phyloP scores from a whole-genome alignment of 768 basidiomycete genomes.

The Rhodotorula toruloides region DNA sequence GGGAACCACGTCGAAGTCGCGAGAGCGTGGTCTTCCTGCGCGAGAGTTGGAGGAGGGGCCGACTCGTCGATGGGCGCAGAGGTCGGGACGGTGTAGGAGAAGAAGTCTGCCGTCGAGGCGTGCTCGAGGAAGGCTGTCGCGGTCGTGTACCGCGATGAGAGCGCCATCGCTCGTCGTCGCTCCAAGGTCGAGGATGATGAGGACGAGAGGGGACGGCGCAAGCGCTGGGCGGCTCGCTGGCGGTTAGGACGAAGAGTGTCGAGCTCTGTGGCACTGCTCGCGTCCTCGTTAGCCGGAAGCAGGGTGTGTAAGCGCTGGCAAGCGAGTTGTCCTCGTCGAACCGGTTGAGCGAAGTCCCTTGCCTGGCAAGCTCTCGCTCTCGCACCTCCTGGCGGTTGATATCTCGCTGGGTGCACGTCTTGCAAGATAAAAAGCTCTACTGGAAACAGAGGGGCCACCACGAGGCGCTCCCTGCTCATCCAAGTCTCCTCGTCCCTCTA shows the following conservation, averaged over 20 bases:
- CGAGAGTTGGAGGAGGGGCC: conserved; percentile 20
- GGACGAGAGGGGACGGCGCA: background rate
- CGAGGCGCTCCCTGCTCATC: no score
- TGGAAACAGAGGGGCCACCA: no score
- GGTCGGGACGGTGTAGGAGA: conserved; percentile 27
- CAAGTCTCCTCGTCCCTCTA: no score
- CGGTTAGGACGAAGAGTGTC: no score
- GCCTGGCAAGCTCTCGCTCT: no score
- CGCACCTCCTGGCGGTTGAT: no score
- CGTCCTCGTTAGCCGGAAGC: no score
- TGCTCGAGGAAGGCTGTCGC: conserved; percentile 27
- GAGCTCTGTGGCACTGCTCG: no score
- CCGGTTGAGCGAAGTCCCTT: no score
- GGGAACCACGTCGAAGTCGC: conserved; percentile 59
- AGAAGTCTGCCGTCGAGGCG: background rate
- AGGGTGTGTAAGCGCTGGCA: background rate
- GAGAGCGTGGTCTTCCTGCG: conserved; percentile 73
- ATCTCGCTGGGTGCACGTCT: no score
- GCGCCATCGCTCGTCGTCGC: background rate
- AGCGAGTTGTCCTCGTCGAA: no score
- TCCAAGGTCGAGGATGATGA: conserved; percentile 6
- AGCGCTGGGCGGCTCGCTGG: background rate
- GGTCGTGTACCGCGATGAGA: conserved; percentile 1
- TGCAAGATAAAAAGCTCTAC: no score
- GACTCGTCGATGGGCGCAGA: background rate